Percentiles rank a stretch among this genome's conserved stretches.
These are phyloP conservation scores for sorghum (Sorghum bicolor) DNA, from an alignment of 176 grass and related monocot species.

Conservation along the genomic window Sorghum_bicolor_NCBIv3 NC_012872.2:69966001-69966500, in stretches of 20 bases:
- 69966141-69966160: not conserved
- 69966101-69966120: slow-evolving; percentile 74
- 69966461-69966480: not conserved
- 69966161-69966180: not conserved
- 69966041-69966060: slow-evolving; percentile 44
- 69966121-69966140: slow-evolving; percentile 66
- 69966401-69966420: not conserved
- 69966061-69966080: slow-evolving; percentile 57
- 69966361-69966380: not conserved
- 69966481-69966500: not conserved
- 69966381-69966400: not conserved
- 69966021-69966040: not conserved
- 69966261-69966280: not conserved
- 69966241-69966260: not conserved
- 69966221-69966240: not conserved
- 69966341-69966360: not conserved
- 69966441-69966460: not conserved
- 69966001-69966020: not conserved
- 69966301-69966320: not conserved
- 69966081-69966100: slow-evolving; percentile 84
- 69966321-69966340: not conserved
- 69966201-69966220: not conserved
- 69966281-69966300: not conserved
- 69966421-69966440: not conserved
- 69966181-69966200: not conserved